Evolutionary conservation across 2,329 filamentous ascomycete genomes (phyloP).

Genomic region (Mycosphaerella arachidis): DNA sequence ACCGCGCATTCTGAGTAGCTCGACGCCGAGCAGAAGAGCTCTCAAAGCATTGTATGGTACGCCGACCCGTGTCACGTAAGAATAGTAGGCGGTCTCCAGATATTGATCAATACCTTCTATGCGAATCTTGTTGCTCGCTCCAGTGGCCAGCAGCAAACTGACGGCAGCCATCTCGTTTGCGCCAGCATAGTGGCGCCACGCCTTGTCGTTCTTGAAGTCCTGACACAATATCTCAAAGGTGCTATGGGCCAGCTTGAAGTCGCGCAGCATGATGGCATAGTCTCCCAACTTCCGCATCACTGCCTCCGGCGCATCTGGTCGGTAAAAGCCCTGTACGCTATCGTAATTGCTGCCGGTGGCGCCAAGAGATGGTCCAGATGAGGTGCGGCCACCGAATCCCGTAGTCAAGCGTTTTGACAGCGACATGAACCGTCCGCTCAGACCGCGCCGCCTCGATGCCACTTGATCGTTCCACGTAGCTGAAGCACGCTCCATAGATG

Average conservation of each 20-base stretch:
- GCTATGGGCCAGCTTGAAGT: constrained; percentile 87
- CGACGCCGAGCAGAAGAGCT: constrained; percentile 68
- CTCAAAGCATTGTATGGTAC: constrained; percentile 76
- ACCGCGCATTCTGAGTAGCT: constrained; percentile 76
- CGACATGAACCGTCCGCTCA: constrained; percentile 90
- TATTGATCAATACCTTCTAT: constrained; percentile 78
- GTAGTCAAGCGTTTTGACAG: constrained; percentile 85
- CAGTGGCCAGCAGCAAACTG: constrained; percentile 72
- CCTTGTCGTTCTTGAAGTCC: constrained; percentile 92
- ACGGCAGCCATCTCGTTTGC: constrained; percentile 93
- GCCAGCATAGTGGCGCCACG: constrained; percentile 91
- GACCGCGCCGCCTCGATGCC: constrained; percentile 78
- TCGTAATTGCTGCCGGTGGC: constrained; percentile 69
- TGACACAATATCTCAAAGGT: constrained; percentile 85
- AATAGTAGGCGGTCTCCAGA: constrained; percentile 87
- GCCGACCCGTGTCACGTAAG: constrained; percentile 80
- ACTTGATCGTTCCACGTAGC: constrained; percentile 97
- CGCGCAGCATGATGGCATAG: constrained; percentile 93
- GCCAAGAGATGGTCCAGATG: constrained; percentile 46
- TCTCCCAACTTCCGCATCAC: constrained; percentile 90
- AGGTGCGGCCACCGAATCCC: constrained; percentile 62
- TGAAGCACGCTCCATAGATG: constrained; percentile 90
- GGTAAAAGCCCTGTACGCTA: constrained; percentile 70
- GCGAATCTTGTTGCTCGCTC: constrained; percentile 68
- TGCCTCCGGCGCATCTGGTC: constrained; percentile 78